Base-by-base conservation (phyloP, 116 monocot species). In the Trichopus zeylanicus region DNA sequence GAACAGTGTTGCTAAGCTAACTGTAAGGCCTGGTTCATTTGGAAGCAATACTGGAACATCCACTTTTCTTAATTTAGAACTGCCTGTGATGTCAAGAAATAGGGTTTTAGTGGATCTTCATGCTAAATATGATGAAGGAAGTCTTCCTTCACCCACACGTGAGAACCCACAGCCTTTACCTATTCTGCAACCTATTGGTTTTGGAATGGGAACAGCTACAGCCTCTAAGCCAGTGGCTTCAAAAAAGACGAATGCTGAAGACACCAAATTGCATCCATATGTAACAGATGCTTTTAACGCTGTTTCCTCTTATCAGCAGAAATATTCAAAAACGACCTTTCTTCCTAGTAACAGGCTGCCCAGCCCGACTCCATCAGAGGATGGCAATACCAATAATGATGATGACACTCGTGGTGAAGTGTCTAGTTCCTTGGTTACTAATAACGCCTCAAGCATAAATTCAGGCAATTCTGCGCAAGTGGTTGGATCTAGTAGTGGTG, bases 351-450 rank as follows among this genome's bases (percentile, higher is more conserved):
- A 79, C 53, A 53, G 55, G 55, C 84, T 97, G n/a, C 91, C 91
- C 13, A 97, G 97, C 60, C 97, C 97, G 28, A 97, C 97, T 53
- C 97, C 97, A 31, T 97, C 97, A 42, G 97, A 91, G 31, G 91
- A 91, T 20, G 54, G 67, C 24, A 77, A 68, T 48, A n/a, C n/a
- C n/a, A 63, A 73, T 61, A 66, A 55, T 48, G 64, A 64, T 55
- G 79, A 63, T 58, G 78, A 83, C 37, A 11, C 37, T 26, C 70
- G 71, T 53, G 59, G 28, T 56, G 97, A 97, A 71, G 75, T 85
- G 59, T 97, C 97, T 46, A 91, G 91, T 66, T 69, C 71, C 34
- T 57, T 56, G 0, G 53, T 26, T 58, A 15, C 29, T 56, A 19
- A 12, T 42, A 77, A 62, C 63, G 20, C 13, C 24, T 61, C 35